Percentiles rank a stretch among this genome's conserved stretches.
Conservation (phyloP, 257 asterid species). For the Solanum neorickii region DNA sequence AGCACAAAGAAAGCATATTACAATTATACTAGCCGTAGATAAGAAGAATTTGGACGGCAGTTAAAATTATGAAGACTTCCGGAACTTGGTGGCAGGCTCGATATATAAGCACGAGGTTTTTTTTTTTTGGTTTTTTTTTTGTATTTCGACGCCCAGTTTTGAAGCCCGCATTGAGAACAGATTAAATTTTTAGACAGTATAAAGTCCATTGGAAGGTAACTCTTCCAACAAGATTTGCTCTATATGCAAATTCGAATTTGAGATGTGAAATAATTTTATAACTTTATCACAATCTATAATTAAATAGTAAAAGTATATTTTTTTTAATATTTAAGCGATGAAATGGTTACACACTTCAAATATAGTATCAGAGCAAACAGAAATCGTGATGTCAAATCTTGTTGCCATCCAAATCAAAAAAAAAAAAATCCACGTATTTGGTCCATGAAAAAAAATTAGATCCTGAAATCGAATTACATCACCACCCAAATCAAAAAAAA, state of each 20-base stretch:
- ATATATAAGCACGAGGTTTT: neutral
- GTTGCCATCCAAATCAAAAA: accelerated
- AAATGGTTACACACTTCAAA: too few species aligned
- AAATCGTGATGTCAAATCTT: too few species aligned
- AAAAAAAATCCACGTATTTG: too few species aligned
- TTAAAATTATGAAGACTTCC: neutral
- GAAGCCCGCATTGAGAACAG: accelerated
- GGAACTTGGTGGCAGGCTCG: neutral
- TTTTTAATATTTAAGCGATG: too few species aligned
- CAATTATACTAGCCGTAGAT: neutral
- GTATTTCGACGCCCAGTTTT: too few species aligned
- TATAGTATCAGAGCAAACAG: accelerated
- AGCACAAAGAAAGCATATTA: neutral
- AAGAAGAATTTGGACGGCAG: neutral
- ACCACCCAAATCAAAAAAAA: too few species aligned
- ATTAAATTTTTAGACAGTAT: too few species aligned
- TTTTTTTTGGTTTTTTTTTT: too few species aligned
- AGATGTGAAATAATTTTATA: too few species aligned
- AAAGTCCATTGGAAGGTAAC: neutral
- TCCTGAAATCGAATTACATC: too few species aligned
- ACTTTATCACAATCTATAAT: too few species aligned
- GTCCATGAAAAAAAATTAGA: too few species aligned
- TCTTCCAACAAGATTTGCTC: neutral
- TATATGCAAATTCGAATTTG: accelerated
- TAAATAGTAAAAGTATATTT: accelerated